A percentile compares a stretch with the other conserved stretches of the same genome.
Evolutionary conservation across 2,329 filamentous ascomycete species (phyloP).

Genomic region (Botrytis porri): DNA sequence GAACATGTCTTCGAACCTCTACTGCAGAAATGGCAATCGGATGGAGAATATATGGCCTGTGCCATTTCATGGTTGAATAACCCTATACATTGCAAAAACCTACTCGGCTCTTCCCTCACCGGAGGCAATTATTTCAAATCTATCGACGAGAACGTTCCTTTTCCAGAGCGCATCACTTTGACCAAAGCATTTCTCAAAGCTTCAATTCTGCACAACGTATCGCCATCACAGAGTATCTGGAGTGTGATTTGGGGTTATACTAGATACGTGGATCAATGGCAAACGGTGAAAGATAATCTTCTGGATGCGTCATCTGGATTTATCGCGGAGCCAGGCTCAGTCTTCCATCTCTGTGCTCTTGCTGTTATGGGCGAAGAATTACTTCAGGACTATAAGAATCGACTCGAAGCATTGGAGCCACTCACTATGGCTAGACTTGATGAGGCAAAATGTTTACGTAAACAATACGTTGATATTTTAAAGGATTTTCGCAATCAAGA

Average conservation of each 20-base stretch:
- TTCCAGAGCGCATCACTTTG: constrained; percentile 24
- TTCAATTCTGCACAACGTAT: constrained; percentile 11
- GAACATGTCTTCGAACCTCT: constrained; percentile 23
- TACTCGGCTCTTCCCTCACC: constrained; percentile 16
- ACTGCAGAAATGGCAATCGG: constrained; percentile 26
- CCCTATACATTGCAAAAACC: constrained; percentile 16
- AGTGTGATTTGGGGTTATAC: constrained; percentile 16
- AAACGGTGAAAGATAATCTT: constrained; percentile 23
- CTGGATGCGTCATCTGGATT: constrained; percentile 17
- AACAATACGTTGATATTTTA: constrained; percentile 25
- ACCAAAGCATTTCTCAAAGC: constrained; percentile 27
- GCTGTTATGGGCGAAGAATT: constrained; percentile 27
- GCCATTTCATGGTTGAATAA: constrained; percentile 22
- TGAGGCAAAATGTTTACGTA: constrained; percentile 12
- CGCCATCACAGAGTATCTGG: constrained; percentile 12
- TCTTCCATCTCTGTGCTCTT: constrained; percentile 26
- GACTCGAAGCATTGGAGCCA: constrained; percentile 1
- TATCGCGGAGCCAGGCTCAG: constrained; percentile 19
- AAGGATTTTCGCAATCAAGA: constrained; percentile 24
- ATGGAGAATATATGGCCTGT: constrained; percentile 22
- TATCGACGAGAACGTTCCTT: constrained; percentile 27
- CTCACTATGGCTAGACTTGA: neutral
- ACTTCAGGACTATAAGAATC: constrained; percentile 20
- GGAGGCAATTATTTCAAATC: constrained; percentile 26
- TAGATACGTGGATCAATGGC: constrained; percentile 24